Conservation (phyloP, 148 eudicot genomes). For the Rhododendron williamsianum region DNA sequence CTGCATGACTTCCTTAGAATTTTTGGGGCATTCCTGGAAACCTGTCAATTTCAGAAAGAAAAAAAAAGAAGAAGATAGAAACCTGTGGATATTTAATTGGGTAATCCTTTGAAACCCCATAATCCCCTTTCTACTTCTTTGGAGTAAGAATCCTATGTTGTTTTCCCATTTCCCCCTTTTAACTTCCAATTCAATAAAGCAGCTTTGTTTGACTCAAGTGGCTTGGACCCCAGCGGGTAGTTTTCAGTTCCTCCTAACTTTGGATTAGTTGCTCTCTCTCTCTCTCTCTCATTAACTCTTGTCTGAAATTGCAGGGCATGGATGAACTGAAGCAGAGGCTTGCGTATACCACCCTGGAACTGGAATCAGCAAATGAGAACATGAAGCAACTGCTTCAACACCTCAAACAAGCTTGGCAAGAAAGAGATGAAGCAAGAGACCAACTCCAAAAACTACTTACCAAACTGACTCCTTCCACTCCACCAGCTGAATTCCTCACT, state of each 20-base stretch:
- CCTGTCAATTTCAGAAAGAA: too few relatives aligned
- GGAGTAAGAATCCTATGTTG: background rate
- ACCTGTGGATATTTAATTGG: background rate
- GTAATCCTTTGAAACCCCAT: background rate
- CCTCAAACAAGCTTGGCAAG: constrained; percentile 35
- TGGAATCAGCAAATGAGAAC: constrained; percentile 45
- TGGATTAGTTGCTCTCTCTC: background rate
- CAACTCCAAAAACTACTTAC: constrained; percentile 43
- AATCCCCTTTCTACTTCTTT: background rate
- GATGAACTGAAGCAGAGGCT: constrained; percentile 63
- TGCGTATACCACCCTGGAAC: constrained; percentile 40
- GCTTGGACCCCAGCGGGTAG: background rate
- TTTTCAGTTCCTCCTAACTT: background rate
- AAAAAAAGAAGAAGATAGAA: background rate
- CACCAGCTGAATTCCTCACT: constrained; percentile 9
- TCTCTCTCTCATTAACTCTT: background rate
- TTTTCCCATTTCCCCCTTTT: background rate
- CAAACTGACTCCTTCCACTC: constrained; percentile 18
- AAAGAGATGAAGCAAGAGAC: constrained; percentile 67
- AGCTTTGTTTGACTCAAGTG: background rate
- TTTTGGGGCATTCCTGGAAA: background rate
- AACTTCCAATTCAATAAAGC: background rate
- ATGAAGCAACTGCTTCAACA: constrained; percentile 34
- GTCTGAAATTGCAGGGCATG: constrained; percentile 28
- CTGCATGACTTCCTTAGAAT: background rate